phyloP scores from a whole-genome alignment of 345 rosid species.

The Boechera divaricarpa region DNA sequence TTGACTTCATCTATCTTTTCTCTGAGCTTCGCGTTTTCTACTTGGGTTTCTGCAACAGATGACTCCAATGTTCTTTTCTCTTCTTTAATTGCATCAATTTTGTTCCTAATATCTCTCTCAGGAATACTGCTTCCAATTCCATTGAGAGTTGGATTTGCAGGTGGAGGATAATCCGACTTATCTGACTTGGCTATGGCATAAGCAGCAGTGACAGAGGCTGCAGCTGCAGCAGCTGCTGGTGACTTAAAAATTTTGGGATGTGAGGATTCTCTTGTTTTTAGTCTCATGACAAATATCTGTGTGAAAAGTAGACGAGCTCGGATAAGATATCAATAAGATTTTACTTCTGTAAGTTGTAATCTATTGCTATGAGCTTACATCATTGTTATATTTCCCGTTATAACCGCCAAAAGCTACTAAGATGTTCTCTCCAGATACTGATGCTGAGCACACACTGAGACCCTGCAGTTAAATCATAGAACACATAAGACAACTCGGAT shows the following conservation, averaged over 20 bases:
- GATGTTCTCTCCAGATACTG: conserved; percentile 66
- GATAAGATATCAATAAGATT: conserved; percentile 7
- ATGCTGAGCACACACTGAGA: conserved; percentile 77
- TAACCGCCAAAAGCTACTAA: conserved; percentile 98
- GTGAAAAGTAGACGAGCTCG: conserved; percentile 14
- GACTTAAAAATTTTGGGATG: conserved; percentile 87
- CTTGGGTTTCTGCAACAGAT: conserved; percentile 59
- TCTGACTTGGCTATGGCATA: conserved; percentile 92
- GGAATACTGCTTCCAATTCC: conserved; percentile 46
- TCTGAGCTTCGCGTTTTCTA: conserved; percentile 57
- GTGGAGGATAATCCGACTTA: conserved; percentile 58
- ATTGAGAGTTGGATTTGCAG: conserved; percentile 49
- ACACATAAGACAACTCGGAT: conserved; percentile 18
- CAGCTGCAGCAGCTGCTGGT: conserved; percentile 98
- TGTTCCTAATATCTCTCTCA: conserved; percentile 51
- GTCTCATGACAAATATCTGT: conserved; percentile 82
- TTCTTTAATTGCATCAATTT: conserved; percentile 65
- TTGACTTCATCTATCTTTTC: conserved; percentile 80
- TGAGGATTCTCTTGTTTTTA: conserved; percentile 64
- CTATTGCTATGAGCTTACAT: conserved; percentile 52
- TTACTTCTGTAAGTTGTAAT: conserved; percentile 7
- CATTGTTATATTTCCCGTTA: conserved; percentile 90
- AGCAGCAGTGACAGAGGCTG: conserved; percentile 97
- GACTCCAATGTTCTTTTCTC: conserved; percentile 67
- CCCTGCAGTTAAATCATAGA: conserved; percentile 62